These are phyloP conservation scores for Aspergillus egyptiacus DNA, from an alignment of 495 filamentous ascomycete genomes.

Conservation along the genomic window DNA sequence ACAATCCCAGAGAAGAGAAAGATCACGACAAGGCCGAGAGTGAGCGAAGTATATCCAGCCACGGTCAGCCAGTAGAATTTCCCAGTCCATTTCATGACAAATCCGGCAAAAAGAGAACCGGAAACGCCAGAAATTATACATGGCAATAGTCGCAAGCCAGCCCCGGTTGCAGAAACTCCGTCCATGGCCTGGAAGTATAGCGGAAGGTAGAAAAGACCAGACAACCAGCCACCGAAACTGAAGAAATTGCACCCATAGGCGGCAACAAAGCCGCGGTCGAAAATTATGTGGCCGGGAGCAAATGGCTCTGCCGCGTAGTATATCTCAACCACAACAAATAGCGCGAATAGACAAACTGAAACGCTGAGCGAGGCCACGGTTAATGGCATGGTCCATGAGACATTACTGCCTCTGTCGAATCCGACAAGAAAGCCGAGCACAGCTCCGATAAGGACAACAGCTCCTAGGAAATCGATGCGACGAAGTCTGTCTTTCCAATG, in stretches of 20 bases:
- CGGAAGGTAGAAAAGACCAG: constrained; percentile 67
- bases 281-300: constrained; percentile 73
- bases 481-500: constrained; percentile 60
- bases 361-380: constrained; percentile 55
- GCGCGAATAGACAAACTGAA: constrained; percentile 54
- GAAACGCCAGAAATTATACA: constrained; percentile 56
- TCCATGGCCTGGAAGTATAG: constrained; percentile 75
- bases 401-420: constrained; percentile 73
- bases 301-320: constrained; percentile 71
- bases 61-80: constrained; percentile 74
- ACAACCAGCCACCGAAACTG: constrained; percentile 60
- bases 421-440: constrained; percentile 68
- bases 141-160: constrained; percentile 64
- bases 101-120: constrained; percentile 64
- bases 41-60: constrained; percentile 44
- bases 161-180: constrained; percentile 56
- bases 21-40: constrained; percentile 49
- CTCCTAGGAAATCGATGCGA: constrained; percentile 78
- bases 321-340: constrained; percentile 67
- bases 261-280: constrained; percentile 61
- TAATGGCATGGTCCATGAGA: constrained; percentile 55
- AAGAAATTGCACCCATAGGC: constrained; percentile 74
- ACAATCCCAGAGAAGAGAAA: constrained; percentile 55
- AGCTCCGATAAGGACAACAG: constrained; percentile 61
- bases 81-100: constrained; percentile 70